Percentiles rank a stretch among this genome's conserved stretches.
phyloP scores from a whole-genome alignment of 2,329 filamentous ascomycete species.

The Salinomyces thailandicus region DNA sequence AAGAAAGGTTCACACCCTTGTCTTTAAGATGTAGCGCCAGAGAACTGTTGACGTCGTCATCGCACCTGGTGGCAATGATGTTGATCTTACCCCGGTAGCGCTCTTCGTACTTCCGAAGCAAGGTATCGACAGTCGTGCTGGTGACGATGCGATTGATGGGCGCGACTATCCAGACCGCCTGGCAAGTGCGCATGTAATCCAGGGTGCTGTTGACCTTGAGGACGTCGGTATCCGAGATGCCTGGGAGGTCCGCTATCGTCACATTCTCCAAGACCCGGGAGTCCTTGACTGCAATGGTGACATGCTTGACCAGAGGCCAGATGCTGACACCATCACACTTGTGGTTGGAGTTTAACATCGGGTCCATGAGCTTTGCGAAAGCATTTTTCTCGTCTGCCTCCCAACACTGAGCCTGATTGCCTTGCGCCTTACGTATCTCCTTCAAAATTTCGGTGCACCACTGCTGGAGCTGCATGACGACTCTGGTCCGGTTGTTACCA shows the following conservation, averaged over 20 bases:
- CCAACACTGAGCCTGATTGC: constrained; percentile 5
- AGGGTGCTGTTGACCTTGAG: constrained; percentile 11
- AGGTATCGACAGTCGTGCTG: constrained; percentile 8
- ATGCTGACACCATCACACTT: constrained; percentile 6
- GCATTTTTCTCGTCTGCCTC: constrained; percentile 7
- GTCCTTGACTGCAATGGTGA: constrained; percentile 11
- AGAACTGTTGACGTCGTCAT: constrained; percentile 10
- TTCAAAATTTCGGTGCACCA: background rate
- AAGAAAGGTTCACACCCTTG: constrained; percentile 1
- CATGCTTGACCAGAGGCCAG: constrained; percentile 18
- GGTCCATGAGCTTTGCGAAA: constrained; percentile 10
- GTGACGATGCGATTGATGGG: constrained; percentile 11
- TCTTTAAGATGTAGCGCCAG: constrained; percentile 7
- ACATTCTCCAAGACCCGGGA: constrained; percentile 12
- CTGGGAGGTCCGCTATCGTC: constrained; percentile 18
- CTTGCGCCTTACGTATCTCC: background rate
- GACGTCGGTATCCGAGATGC: constrained; percentile 17
- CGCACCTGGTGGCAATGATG: constrained; percentile 15
- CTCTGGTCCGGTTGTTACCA: background rate
- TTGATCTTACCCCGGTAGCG: constrained; percentile 12
- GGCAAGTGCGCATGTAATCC: constrained; percentile 13
- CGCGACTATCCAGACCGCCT: constrained; percentile 15
- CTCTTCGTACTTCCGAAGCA: constrained; percentile 12
- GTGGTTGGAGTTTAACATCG: constrained; percentile 7
- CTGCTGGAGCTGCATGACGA: background rate